Evolutionary conservation across 1,139 yeast genomes (phyloP).

Genomic region (Suhomyces kunorum): DNA sequence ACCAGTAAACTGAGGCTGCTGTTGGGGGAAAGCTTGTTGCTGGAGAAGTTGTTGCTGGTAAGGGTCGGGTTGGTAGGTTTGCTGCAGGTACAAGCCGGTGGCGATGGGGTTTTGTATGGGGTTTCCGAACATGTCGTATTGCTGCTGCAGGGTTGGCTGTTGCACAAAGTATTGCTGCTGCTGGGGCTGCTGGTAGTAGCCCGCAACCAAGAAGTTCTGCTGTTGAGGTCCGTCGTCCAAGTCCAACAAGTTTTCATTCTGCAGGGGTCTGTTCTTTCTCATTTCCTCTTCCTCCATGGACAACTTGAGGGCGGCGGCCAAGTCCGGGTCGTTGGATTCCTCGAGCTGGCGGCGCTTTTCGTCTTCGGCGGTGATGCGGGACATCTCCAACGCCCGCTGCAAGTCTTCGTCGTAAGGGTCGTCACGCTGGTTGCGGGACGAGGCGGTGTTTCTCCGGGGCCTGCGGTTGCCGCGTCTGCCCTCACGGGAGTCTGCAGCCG

Average conservation of each 20-base stretch:
- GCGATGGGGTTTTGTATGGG: slow-evolving; percentile 62
- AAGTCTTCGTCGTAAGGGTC: slow-evolving; percentile 78
- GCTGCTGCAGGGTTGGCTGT: slow-evolving; percentile 26
- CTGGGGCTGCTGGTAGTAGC: slow-evolving; percentile 36
- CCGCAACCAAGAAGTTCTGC: slow-evolving; percentile 35
- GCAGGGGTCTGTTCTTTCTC: slow-evolving; percentile 52
- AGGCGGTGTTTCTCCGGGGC: slow-evolving; percentile 20
- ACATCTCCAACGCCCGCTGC: slow-evolving; percentile 79
- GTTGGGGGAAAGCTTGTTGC: slow-evolving; percentile 27
- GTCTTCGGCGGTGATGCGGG: slow-evolving; percentile 80
- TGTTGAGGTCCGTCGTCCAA: slow-evolving; percentile 45
- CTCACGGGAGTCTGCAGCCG: slow-evolving; percentile 21
- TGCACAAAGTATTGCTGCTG: slow-evolving; percentile 7
- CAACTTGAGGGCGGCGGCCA: slow-evolving; percentile 78
- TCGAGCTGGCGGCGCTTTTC: slow-evolving; percentile 42
- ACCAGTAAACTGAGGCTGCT: slow-evolving; percentile 11
- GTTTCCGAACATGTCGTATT: slow-evolving; percentile 76
- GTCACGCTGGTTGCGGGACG: slow-evolving; percentile 22
- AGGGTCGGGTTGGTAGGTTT: slow-evolving; percentile 34
- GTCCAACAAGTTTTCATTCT: slow-evolving; percentile 55
- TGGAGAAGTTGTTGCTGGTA: slow-evolving; percentile 27
- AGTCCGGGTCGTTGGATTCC: slow-evolving; percentile 67
- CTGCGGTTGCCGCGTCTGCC: slow-evolving; percentile 27
- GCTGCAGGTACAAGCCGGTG: slow-evolving; percentile 46
- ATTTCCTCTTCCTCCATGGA: slow-evolving; percentile 88